Evolutionary conservation across 2,329 filamentous ascomycete genomes (phyloP).

Genomic region (Penicillium sumatraense): DNA sequence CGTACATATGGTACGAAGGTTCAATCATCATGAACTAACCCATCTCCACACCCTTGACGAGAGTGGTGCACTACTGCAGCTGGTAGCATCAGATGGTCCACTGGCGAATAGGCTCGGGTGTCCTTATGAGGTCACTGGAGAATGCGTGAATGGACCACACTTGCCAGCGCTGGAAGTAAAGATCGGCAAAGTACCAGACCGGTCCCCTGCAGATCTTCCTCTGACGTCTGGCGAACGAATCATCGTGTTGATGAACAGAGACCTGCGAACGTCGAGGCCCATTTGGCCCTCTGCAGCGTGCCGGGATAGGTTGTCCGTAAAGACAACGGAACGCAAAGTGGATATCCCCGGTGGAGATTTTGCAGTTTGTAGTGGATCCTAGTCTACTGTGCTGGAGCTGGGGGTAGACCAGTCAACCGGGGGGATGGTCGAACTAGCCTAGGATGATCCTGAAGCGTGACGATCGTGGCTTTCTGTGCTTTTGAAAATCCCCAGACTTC

Average conservation of each 20-base stretch:
- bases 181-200: constrained; percentile 21
- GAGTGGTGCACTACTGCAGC: constrained; percentile 15
- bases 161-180: constrained; percentile 9
- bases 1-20: constrained; percentile 2
- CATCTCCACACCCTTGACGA: constrained; percentile 17
- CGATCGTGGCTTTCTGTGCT: neutral
- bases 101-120: constrained; percentile 3
- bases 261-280: constrained; percentile 15
- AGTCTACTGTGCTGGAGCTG: constrained; percentile 3
- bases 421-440: neutral
- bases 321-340: constrained; percentile 14
- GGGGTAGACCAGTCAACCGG: neutral
- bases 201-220: constrained; percentile 29
- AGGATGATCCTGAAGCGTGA: neutral
- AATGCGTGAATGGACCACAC: constrained; percentile 21
- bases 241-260: constrained; percentile 8
- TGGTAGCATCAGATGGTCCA: constrained; percentile 18
- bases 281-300: constrained; percentile 7
- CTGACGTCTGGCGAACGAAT: constrained; percentile 24
- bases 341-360: constrained; percentile 11
- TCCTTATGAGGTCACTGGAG: constrained; percentile 30
- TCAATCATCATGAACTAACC: constrained; percentile 21
- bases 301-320: constrained; percentile 10
- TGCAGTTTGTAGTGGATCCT: constrained; percentile 2
- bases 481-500: neutral